These are phyloP conservation scores for Kuraishia molischiana DNA, from an alignment of 805 yeast species.

Conservation along the genomic window DNA sequence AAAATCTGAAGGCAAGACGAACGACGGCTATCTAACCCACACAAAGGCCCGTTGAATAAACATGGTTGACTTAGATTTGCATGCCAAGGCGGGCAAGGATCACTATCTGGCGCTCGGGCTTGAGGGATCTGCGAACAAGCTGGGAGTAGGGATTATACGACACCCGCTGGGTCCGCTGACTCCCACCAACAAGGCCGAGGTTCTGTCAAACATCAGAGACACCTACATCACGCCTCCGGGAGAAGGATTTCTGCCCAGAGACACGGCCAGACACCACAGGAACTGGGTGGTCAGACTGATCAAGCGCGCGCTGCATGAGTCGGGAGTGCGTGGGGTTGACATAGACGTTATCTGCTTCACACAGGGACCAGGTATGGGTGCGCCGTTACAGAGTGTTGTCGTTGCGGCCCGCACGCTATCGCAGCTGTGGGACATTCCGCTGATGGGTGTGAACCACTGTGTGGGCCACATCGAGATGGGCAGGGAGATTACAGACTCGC, in stretches of 20 bases:
- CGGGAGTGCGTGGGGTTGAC: constrained; percentile 37
- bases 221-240: constrained; percentile 97
- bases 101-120: constrained; percentile 75
- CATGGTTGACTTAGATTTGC: constrained; percentile 28
- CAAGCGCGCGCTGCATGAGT: constrained; percentile 53
- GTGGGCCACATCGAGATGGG: constrained; percentile 99
- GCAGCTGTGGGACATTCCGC: constrained; percentile 71
- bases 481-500: constrained; percentile 94
- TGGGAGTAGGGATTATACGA: constrained; percentile 86
- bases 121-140: constrained; percentile 95
- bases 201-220: constrained; percentile 86
- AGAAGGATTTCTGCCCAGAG: constrained; percentile 94
- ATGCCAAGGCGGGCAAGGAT: constrained; percentile 27
- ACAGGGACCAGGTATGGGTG: constrained; percentile 99
- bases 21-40: too few species aligned
- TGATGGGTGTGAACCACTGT: constrained; percentile 95
- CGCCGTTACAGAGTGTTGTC: constrained; percentile 90
- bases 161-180: constrained; percentile 57
- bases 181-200: constrained; percentile 53
- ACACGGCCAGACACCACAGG: constrained; percentile 93
- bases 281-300: constrained; percentile 86
- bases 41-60: not conserved
- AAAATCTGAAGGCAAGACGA: too few species aligned
- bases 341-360: constrained; percentile 85
- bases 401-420: constrained; percentile 84